A percentile compares a stretch with the other conserved stretches of the same genome.
These are phyloP conservation scores for Ceratocystis papillata DNA, from an alignment of 2,329 filamentous ascomycete species.

Conservation along the genomic window DNA sequence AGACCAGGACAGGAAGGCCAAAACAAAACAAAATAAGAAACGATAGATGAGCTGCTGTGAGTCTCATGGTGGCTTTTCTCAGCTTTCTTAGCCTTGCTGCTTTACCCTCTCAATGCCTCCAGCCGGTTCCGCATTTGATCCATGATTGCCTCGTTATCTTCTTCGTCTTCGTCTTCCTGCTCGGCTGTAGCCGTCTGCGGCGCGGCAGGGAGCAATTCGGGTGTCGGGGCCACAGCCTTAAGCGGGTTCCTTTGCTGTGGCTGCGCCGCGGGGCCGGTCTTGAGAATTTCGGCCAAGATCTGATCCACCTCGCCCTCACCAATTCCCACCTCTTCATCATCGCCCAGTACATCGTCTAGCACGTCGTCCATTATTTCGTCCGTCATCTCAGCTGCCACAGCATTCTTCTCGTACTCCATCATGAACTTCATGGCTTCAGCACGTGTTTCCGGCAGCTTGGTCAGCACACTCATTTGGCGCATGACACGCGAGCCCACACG, in stretches of 20 bases:
- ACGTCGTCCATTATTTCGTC: constrained; percentile 74
- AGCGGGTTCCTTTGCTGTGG: constrained; percentile 39
- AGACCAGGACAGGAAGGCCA: not conserved
- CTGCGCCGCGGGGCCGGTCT: constrained; percentile 58
- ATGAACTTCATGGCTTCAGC: constrained; percentile 85
- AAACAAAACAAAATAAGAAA: not conserved
- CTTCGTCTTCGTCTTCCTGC: constrained; percentile 60
- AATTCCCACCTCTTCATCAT: constrained; percentile 36
- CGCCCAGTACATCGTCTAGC: constrained; percentile 57
- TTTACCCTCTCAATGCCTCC: constrained; percentile 80
- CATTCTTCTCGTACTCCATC: constrained; percentile 81
- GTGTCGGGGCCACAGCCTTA: constrained; percentile 45
- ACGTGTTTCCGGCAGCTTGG: constrained; percentile 67
- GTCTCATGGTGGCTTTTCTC: not conserved
- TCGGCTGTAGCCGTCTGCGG: constrained; percentile 40
- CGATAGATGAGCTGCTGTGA: not conserved
- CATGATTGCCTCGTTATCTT: constrained; percentile 80
- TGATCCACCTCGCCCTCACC: constrained; percentile 78
- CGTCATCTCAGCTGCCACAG: constrained; percentile 96
- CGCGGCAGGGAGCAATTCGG: constrained; percentile 43
- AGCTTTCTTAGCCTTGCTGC: not conserved
- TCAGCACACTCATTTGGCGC: constrained; percentile 86
- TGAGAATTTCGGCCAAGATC: constrained; percentile 80
- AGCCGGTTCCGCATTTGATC: constrained; percentile 87
- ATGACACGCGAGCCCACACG: constrained; percentile 80